Evolutionary conservation across 1,284 basidiomycete genomes (phyloP).

Genomic region (Exobasidium rhododendri): DNA sequence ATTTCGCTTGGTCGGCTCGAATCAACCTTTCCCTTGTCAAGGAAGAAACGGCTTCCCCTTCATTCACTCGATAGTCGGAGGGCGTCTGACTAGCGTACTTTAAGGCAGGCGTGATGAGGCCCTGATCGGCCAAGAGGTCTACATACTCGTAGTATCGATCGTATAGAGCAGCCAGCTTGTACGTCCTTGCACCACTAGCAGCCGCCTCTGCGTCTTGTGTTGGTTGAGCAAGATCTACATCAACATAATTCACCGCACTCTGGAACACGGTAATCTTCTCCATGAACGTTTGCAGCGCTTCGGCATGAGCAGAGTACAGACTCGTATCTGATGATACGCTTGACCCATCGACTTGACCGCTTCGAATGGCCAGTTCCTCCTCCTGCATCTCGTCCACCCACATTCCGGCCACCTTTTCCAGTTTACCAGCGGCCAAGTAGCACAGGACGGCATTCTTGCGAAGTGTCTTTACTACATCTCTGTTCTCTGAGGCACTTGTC

Average conservation of each 20-base stretch:
- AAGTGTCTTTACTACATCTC: conserved; percentile 60
- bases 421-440: conserved; percentile 75
- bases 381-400: conserved; percentile 89
- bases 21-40: conserved; percentile 24
- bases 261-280: conserved; percentile 97
- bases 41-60: neutral
- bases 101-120: conserved; percentile 77
- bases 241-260: conserved; percentile 79
- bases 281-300: conserved; percentile 87
- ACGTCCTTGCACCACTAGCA: conserved; percentile 65
- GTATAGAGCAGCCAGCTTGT: conserved; percentile 81
- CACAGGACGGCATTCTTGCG: conserved; percentile 89
- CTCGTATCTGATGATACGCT: conserved; percentile 19
- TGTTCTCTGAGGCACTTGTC: conserved; percentile 4
- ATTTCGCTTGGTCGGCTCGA: conserved; percentile 33
- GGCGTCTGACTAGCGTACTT: conserved; percentile 79
- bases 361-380: conserved; percentile 64
- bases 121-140: conserved; percentile 83
- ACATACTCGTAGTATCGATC: conserved; percentile 95
- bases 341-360: conserved; percentile 18
- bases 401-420: conserved; percentile 85
- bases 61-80: conserved; percentile 64
- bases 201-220: conserved; percentile 57
- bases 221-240: conserved; percentile 67
- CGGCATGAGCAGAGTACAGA: conserved; percentile 76